phyloP scores from a whole-genome alignment of 495 filamentous ascomycete genomes.

The Lasiosphaeria hispida region DNA sequence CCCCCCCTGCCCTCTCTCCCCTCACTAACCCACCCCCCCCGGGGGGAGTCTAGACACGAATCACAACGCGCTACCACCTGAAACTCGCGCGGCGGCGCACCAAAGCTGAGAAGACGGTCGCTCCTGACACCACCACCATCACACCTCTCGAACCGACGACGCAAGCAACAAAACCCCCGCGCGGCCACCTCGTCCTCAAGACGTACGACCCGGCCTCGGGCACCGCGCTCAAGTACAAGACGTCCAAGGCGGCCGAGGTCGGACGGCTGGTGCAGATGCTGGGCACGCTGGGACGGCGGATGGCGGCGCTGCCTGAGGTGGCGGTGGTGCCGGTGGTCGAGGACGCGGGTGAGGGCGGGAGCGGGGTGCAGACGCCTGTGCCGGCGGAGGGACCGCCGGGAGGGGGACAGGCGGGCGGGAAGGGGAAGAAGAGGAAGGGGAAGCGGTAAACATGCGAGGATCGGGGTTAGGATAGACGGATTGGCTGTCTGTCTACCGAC shows the following conservation, averaged over 20 bases:
- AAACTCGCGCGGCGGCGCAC: conserved; percentile 37
- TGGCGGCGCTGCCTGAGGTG: conserved; percentile 60
- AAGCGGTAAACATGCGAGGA: conserved; percentile 42
- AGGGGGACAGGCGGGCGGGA: conserved; percentile 25
- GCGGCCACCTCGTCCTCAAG: conserved; percentile 76
- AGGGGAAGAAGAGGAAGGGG: conserved; percentile 56
- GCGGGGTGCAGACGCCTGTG: conserved; percentile 38
- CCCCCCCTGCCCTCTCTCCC: background rate
- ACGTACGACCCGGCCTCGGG: conserved; percentile 84
- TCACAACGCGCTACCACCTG: conserved; percentile 83
- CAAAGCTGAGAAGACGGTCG: conserved; percentile 24
- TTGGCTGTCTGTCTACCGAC: too few relatives aligned
- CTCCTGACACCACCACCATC: conserved; percentile 5
- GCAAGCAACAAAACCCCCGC: conserved; percentile 23
- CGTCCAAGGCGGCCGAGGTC: conserved; percentile 88
- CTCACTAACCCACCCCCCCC: conserved; percentile 11
- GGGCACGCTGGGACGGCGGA: conserved; percentile 62
- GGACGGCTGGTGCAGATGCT: conserved; percentile 72
- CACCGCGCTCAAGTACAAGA: conserved; percentile 82
- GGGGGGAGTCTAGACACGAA: conserved; percentile 57
- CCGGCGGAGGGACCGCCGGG: conserved; percentile 22
- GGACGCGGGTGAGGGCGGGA: conserved; percentile 26
- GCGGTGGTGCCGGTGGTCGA: conserved; percentile 50
- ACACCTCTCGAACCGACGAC: background rate
- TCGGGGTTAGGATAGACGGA: background rate